Base-by-base conservation (phyloP, 23 red algal genomes). In the Gracilaria domingensis region DNA sequence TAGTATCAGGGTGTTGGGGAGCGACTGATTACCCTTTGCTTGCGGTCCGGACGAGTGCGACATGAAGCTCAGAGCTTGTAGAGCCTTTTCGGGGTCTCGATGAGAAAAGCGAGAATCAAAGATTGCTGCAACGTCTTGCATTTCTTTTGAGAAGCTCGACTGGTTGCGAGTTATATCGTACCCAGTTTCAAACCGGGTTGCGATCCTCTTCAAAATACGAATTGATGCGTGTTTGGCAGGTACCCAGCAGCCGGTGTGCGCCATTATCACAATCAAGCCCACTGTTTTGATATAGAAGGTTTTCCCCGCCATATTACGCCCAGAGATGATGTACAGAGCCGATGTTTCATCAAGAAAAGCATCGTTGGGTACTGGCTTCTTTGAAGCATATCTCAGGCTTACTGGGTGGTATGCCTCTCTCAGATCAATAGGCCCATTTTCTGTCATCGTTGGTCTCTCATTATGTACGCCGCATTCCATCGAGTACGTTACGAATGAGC, bases 141-240 rank as follows among this genome's bases (percentile, higher is more conserved):
- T 98, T 79, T 98, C 96, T 66, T 87, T 77, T 1, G 96, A 93
- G 67, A 93, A 95, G 53, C 89, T 82, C 4, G 96, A 98, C 71
- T 84, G 76, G 13, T 51, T 67, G 3, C 80, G 88, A 28, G 85
- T 84, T 49, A 93, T 50, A 58, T 90, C 82, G 62, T 90, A 93
- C 34, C 64, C 74, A 21, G 80, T 93, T 14, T 62, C 61, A 57
- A 92, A 92, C 8, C 93, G 64, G 17, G 88, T 93, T 23, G 89
- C 66, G 24, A 95, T 51, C 48, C 86, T 78, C 45, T 92, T 57
- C 25, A 89, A 37, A 32, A 87, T 26, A 6, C 86, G 92, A 35
- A 98, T 78, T 32, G 92, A 89, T 54, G 88, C 96, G 75, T 59
- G 73, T 70, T 91, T 66, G 29, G 96, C 96, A 47, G 96, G 96